Evolutionary conservation across 352 stramenopile species (phyloP).

Genomic region (Phytophthora sojae): DNA sequence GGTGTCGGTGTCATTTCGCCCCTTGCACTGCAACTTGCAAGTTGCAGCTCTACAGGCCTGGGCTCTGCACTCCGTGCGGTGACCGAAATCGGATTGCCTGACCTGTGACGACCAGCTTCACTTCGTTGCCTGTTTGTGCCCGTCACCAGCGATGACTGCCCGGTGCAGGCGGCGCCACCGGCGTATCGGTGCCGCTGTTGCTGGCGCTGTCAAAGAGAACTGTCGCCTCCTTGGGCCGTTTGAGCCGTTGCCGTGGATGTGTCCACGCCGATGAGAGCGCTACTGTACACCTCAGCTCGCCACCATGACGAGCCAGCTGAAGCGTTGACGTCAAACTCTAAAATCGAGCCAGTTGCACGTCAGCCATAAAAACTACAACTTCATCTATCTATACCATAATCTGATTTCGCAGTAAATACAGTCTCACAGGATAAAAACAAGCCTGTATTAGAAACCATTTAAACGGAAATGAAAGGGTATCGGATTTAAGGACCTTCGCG

Average conservation of each 20-base stretch:
- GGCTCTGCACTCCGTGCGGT: background rate
- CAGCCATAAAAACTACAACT: background rate
- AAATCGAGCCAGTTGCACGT: background rate
- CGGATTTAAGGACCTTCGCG: background rate
- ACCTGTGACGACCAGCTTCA: constrained; percentile 14
- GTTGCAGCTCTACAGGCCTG: too few species aligned
- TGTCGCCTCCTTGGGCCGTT: too few species aligned
- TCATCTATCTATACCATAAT: too few species aligned
- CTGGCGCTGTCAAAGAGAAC: too few species aligned
- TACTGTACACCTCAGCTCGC: too few species aligned
- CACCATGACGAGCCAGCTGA: too few species aligned
- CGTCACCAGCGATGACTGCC: background rate
- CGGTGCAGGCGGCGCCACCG: background rate
- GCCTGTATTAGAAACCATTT: too few species aligned
- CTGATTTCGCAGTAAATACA: background rate
- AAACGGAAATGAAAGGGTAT: too few species aligned
- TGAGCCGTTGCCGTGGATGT: too few species aligned
- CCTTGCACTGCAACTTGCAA: background rate
- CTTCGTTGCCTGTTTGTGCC: constrained; percentile 11
- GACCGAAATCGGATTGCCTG: constrained; percentile 12
- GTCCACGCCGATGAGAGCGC: too few species aligned
- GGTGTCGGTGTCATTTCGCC: background rate
- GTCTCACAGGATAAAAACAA: background rate
- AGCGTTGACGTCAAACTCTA: too few species aligned
- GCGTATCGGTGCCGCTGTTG: too few species aligned